Evolutionary conservation across 2,329 filamentous ascomycete species (phyloP), one percentile per base, ranked within the genome.

Genomic region (Nannizziopsis barbatae): DNA sequence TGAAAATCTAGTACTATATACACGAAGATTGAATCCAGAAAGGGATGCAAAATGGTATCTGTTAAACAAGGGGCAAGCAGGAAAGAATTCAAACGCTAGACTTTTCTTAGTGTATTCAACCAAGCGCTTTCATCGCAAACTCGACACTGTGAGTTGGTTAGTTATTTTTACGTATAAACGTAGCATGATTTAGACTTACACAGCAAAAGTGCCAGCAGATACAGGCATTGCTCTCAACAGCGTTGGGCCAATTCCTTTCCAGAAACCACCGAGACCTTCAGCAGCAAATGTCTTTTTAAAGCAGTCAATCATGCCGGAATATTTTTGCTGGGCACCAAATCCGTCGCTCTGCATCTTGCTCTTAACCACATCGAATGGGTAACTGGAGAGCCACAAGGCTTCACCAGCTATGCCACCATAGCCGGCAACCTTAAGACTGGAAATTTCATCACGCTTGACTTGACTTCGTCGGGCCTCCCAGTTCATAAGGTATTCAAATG

Each of bases 291-390:
- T 93, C 74, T 94, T 80, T 51, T 74, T 76, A 67, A 96, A 93
- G 71, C 86, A 93, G 68, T 93, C 85, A 45, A 83, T 77, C 90
- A 95, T 95, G 49, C 73, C 82, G 64, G 72, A 78, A 70, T 84
- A 98, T 63, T 75, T 76, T 72, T 82, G 80, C 54, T 76, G 70
- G 3, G 62, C 66, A 2, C 86, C 87, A 63, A 95, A 92, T 0
- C 86, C 89, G 69, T 98, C 92, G 50, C 84, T 95, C 77, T 98
- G 92, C 90, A 96, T 95, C 79, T 95, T 96, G 70, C 87, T 95
- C 84, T 98, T 98, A 69, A 98, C 71, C 22, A 98, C 90, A 69
- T 98, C 92, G 56, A 98, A 84, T 17, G 92, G 92, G 70, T 98
- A 98, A 62, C 87, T 94, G 32, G 77, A 76, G 48, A 98, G 72